Evolutionary conservation across 2,329 filamentous ascomycete species (phyloP), one percentile per base, ranked within the genome.

Genomic region (Xylaria sp.): DNA sequence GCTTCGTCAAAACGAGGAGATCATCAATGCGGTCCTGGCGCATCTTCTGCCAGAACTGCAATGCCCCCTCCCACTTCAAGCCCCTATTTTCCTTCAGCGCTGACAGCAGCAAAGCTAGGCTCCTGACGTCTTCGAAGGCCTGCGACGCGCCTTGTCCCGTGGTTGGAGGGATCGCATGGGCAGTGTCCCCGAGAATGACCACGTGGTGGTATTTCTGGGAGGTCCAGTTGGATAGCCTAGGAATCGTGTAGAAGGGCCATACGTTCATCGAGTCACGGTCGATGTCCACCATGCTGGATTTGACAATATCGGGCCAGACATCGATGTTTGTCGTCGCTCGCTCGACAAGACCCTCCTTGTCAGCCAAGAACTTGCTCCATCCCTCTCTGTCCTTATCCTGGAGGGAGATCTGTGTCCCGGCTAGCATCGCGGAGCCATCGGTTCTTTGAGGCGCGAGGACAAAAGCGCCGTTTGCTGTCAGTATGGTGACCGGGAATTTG

Each of bases 1-100:
- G 71, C 70, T 51, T 73, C 20, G 62, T 72, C 48, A 68, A 67
- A 25, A 67, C 71, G 7, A 75, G 33, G 23, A 76, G 71, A 6
- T 66, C 55, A 51, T 75, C 73, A 10, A 76, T 70, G 28, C 75
- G 72, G 15, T 64, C 70, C 59, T 75, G 73, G 36, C 75, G 71
- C 39, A 72, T 72, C 54, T 64, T 59, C 71, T 76, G 75, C 75
- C 75, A 76, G 51, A 73, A 75, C 1, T 56, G n/a, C 8, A 75
- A 41, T 9, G 70, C 68, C 0, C 73, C 68, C 15, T 63, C 65
- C 66, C 74, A 75, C n/a, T 57, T 48, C 31, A 71, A 12, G 0
- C 52, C 43, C n/a, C 0, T 5, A 8, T 71, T 56, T 48, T 64
- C 49, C 8, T 61, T 64, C 1, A 68, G 56, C 31, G 39, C 20